Conservation (phyloP, 371 early-diverging fungal genomes). For the Polyrhizophydium stewartii region DNA sequence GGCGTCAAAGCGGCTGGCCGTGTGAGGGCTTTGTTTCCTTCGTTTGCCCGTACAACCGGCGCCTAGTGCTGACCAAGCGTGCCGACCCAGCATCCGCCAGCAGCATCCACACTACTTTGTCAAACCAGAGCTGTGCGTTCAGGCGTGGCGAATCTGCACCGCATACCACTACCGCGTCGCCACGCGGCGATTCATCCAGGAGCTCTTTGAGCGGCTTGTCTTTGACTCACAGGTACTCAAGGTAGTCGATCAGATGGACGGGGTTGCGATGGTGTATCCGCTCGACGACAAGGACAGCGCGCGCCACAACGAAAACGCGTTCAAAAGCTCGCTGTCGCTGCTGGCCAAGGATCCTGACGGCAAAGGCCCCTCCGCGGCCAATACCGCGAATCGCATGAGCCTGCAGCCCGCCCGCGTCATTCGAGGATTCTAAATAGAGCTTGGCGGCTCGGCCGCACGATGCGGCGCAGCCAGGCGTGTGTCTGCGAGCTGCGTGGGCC, state of each 20-base stretch:
- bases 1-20: slow-evolving; percentile 65
- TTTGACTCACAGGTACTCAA: slow-evolving; percentile 11
- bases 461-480: too few species aligned
- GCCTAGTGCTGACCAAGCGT: background rate
- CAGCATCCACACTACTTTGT: slow-evolving; percentile 62
- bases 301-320: background rate
- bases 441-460: background rate
- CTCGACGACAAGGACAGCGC: background rate
- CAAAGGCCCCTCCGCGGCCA: background rate
- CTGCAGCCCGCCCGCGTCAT: background rate
- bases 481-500: too few species aligned
- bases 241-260: slow-evolving; percentile 8
- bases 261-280: slow-evolving; percentile 2
- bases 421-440: background rate
- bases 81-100: slow-evolving; percentile 36
- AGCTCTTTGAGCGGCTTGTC: slow-evolving; percentile 63
- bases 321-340: background rate
- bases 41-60: background rate
- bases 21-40: slow-evolving; percentile 27
- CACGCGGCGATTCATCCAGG: slow-evolving; percentile 71
- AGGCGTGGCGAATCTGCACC: slow-evolving; percentile 58
- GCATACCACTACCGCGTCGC: slow-evolving; percentile 72
- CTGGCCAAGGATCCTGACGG: background rate
- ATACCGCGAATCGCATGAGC: background rate
- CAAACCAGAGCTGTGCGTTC: slow-evolving; percentile 52